Percentiles rank a stretch among this genome's conserved stretches.
Conservation (phyloP, 257 asterid genomes). For the Ajuga chamaepitys region DNA sequence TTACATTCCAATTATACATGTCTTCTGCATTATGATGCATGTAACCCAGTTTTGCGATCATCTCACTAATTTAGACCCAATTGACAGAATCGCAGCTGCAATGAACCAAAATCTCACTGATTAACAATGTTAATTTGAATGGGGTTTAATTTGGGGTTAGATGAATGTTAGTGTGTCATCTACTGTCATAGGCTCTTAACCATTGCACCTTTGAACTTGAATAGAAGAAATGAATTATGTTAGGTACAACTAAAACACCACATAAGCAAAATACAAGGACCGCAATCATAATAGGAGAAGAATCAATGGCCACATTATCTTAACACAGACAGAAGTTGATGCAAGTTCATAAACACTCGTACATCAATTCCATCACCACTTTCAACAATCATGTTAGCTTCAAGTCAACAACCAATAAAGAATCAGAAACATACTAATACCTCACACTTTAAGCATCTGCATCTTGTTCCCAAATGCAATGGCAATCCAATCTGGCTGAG, state of each 20-base stretch:
- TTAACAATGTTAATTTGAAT: too few relatives aligned
- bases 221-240: neutral
- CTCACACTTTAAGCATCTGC: slow-evolving; percentile 87
- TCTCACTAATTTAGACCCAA: too few relatives aligned
- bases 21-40: too few relatives aligned
- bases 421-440: slow-evolving; percentile 1
- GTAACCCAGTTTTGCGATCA: too few relatives aligned
- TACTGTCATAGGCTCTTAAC: too few relatives aligned
- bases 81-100: too few relatives aligned
- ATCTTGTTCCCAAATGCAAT: slow-evolving; percentile 74
- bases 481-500: slow-evolving; percentile 83
- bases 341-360: slow-evolving; percentile 1
- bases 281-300: neutral
- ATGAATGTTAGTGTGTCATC: neutral
- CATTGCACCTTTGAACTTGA: neutral
- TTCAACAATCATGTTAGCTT: neutral
- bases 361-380: neutral
- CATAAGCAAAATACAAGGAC: neutral
- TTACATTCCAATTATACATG: too few relatives aligned
- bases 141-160: too few relatives aligned
- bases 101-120: too few relatives aligned
- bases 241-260: neutral
- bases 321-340: neutral
- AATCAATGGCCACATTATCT: neutral
- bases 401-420: neutral